These are phyloP conservation scores for Russula emetica DNA, from an alignment of 768 basidiomycete species.

Conservation along the genomic window DNA sequence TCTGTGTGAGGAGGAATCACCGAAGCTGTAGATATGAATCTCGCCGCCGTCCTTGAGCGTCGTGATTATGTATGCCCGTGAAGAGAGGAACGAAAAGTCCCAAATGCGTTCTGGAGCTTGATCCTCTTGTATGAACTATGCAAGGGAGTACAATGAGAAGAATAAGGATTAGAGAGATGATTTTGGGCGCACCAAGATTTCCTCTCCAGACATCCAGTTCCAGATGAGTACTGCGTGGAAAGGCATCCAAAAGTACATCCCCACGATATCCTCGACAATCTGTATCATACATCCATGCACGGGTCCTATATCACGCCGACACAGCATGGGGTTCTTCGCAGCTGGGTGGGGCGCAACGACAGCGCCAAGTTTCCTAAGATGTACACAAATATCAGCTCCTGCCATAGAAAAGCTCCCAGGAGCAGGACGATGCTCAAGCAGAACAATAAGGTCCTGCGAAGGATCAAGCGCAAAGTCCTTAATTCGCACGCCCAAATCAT, in stretches of 20 bases:
- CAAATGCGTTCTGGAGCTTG: conserved; percentile 33
- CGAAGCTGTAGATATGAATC: conserved; percentile 44
- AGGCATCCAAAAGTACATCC: conserved; percentile 41
- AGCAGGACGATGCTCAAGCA: conserved; percentile 33
- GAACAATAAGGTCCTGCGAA: conserved; percentile 53
- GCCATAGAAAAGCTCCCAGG: not conserved
- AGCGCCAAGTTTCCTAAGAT: conserved; percentile 41
- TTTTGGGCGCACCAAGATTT: conserved; percentile 40
- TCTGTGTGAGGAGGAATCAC: conserved; percentile 10
- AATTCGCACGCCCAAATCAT: conserved; percentile 40
- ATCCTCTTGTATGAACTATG: conserved; percentile 33
- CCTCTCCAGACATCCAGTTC: conserved; percentile 48
- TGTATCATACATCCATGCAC: conserved; percentile 42
- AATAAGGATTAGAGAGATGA: not conserved
- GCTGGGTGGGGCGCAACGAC: conserved; percentile 40
- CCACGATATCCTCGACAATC: conserved; percentile 52
- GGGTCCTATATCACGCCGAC: conserved; percentile 31
- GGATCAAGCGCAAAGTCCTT: conserved; percentile 66
- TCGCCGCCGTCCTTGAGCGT: conserved; percentile 35
- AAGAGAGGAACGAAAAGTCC: conserved; percentile 48
- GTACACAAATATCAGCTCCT: conserved; percentile 34
- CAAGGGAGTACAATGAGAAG: not conserved
- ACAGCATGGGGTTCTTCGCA: conserved; percentile 35
- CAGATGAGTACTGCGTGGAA: conserved; percentile 42
- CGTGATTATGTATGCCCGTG: conserved; percentile 44